phyloP scores from a whole-genome alignment of 345 rosid genomes.

The Camelina hispida region DNA sequence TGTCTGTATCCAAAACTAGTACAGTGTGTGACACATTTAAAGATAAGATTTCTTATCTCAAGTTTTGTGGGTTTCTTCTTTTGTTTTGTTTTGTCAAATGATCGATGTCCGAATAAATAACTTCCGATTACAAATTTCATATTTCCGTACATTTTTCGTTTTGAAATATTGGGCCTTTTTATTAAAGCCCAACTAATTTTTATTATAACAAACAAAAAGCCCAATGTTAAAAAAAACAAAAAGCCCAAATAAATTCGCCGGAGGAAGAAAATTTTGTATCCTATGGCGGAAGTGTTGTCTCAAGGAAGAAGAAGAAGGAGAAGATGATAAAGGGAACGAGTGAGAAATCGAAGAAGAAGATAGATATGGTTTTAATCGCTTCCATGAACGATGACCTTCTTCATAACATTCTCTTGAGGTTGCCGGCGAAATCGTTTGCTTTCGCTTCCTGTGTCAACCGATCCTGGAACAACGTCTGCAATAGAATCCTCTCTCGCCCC shows the following conservation, averaged over 20 bases:
- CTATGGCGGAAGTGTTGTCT: background rate
- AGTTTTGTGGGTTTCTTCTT: constrained; percentile 24
- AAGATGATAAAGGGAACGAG: constrained; percentile 14
- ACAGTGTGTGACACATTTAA: constrained; percentile 39
- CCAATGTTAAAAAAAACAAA: constrained; percentile 13
- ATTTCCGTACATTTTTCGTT: background rate
- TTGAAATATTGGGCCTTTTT: background rate
- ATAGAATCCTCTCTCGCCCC: constrained; percentile 40
- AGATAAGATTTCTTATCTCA: constrained; percentile 44
- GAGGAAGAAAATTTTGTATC: background rate
- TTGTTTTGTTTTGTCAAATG: constrained; percentile 10
- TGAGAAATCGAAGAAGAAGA: constrained; percentile 40
- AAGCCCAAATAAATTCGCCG: background rate
- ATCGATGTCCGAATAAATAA: constrained; percentile 3
- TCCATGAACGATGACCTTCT: constrained; percentile 41
- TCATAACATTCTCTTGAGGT: constrained; percentile 31
- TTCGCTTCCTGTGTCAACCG: constrained; percentile 45
- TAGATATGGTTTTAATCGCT: constrained; percentile 17
- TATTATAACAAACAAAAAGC: background rate
- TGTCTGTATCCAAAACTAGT: constrained; percentile 39
- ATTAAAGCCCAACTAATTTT: background rate
- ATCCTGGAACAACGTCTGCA: constrained; percentile 42
- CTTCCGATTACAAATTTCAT: background rate
- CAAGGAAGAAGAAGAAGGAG: background rate
- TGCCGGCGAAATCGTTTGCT: constrained; percentile 44